Percentiles rank a stretch among this genome's conserved stretches.
phyloP scores from a whole-genome alignment of 164 flowering plant genomes.

The Vitis rupestris region DNA sequence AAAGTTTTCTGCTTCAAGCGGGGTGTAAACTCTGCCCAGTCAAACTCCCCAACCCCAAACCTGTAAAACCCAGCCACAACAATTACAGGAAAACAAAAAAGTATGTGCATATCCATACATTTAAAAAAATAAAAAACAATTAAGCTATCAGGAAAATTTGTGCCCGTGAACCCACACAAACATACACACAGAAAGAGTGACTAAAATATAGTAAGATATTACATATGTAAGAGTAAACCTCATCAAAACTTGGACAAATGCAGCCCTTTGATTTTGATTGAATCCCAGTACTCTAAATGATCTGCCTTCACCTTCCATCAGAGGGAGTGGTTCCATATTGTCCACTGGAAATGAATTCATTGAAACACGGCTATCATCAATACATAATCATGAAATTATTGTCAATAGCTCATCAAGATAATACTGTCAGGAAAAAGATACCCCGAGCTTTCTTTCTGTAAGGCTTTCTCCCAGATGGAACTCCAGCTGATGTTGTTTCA shows the following conservation, averaged over 20 bases:
- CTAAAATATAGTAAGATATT: not conserved
- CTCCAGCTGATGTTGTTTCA: constrained; percentile 47
- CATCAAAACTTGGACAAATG: constrained; percentile 89
- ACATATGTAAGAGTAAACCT: constrained; percentile 43
- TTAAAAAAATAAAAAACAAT: not conserved
- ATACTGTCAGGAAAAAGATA: constrained; percentile 17
- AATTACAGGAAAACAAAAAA: constrained; percentile 2
- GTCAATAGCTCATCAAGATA: not conserved
- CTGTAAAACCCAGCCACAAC: constrained; percentile 32
- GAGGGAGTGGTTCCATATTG: constrained; percentile 59
- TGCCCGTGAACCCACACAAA: not conserved
- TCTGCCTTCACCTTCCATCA: constrained; percentile 98
- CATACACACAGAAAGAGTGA: not conserved
- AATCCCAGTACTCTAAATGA: constrained; percentile 87
- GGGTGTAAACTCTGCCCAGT: constrained; percentile 81
- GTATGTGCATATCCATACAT: not conserved
- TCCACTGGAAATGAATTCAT: constrained; percentile 45
- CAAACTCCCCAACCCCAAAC: constrained; percentile 83
- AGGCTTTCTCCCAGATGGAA: constrained; percentile 46
- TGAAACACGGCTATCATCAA: not conserved
- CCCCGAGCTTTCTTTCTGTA: constrained; percentile 69
- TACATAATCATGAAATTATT: not conserved
- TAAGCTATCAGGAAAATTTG: too few relatives aligned
- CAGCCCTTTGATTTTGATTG: constrained; percentile 85
- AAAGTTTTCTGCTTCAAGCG: constrained; percentile 85